Base-by-base conservation (phyloP, 2,329 filamentous ascomycete species). In the Mycosphaerella sp. region DNA sequence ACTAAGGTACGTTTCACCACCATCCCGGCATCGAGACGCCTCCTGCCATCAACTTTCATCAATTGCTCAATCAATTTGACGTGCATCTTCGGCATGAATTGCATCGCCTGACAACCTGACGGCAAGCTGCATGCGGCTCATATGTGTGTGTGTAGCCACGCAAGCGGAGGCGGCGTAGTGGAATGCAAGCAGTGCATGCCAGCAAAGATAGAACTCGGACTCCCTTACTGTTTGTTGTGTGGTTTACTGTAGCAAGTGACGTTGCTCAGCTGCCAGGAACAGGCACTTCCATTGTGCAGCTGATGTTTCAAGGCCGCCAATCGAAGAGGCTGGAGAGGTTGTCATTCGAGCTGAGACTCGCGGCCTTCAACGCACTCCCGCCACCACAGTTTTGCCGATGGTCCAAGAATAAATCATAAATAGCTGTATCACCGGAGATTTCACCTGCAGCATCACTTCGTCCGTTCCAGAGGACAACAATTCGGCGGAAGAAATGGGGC, bases 1-100 rank as follows among this genome's bases (percentile, higher is more conserved):
- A n/a, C n/a, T n/a, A n/a, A n/a, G n/a, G n/a, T 32, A 28, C 30
- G 50, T 53, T 53, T 53, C 50, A 53, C 36, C 34, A 30, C 41
- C 40, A 43, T 18, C 50, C 50, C 28, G n/a, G 50, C 39, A 49
- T 36, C 44, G 39, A 44, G 45, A 47, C 41, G 36, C 43, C 28
- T 44, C n/a, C 28, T 10, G 45, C 36, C 45, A 42, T 36, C 39
- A 39, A 41, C 8, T 6, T 53, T 32, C 36, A 47, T 47, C 43
- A 52, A 46, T 14, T 46, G 34, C n/a, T 25, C 39, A 42, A 35
- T 46, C 50, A 49, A 49, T 37, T 5, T 41, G 40, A 32, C 17
- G 40, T 28, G 30, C 16, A 39, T 32, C 36, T 39, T 10, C 16
- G 18, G 30, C 28, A 30, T 34, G 39, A 37, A 37, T 39, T 42